These are phyloP conservation scores for Starmerella stigmatis DNA, from an alignment of 805 yeast species.

Conservation along the genomic window DNA sequence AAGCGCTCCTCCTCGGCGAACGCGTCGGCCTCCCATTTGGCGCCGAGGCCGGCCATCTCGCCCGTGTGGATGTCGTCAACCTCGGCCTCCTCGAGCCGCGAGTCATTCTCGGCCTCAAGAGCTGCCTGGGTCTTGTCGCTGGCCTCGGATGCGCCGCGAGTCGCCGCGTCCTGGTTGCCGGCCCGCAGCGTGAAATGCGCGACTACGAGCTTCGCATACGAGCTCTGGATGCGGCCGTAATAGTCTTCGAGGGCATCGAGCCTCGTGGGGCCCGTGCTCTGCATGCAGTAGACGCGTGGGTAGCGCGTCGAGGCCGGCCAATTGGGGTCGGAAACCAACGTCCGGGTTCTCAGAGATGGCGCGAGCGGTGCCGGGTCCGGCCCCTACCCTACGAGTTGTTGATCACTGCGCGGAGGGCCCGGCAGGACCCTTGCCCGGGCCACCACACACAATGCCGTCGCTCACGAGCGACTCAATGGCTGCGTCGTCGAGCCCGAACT, in stretches of 20 bases:
- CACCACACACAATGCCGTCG: constrained; percentile 24
- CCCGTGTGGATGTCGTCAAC: constrained; percentile 1
- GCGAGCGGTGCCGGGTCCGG: too few species aligned
- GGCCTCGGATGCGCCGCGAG: too few species aligned
- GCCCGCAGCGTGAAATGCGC: not conserved
- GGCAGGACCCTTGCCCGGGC: constrained; percentile 1
- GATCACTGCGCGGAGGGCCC: not conserved
- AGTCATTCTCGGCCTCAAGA: not conserved
- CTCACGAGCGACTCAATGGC: constrained; percentile 24
- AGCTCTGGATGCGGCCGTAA: not conserved
- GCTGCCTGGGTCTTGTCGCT: not conserved
- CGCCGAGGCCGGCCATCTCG: not conserved
- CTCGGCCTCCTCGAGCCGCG: constrained; percentile 1
- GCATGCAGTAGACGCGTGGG: too few species aligned
- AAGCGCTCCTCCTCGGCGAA: constrained; percentile 1
- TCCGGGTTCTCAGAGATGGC: too few species aligned
- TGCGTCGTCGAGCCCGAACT: constrained; percentile 21
- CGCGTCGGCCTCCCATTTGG: not conserved
- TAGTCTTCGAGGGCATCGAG: not conserved
- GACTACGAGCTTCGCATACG: not conserved
- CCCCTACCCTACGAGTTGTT: too few species aligned
- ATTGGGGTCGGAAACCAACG: too few species aligned
- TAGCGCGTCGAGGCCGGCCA: not conserved
- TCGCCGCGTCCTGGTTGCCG: not conserved
- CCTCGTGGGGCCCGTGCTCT: not conserved